Evolutionary conservation across 2,329 filamentous ascomycete genomes (phyloP), one percentile per base, ranked within the genome.

Genomic region (Cercospora sesami): DNA sequence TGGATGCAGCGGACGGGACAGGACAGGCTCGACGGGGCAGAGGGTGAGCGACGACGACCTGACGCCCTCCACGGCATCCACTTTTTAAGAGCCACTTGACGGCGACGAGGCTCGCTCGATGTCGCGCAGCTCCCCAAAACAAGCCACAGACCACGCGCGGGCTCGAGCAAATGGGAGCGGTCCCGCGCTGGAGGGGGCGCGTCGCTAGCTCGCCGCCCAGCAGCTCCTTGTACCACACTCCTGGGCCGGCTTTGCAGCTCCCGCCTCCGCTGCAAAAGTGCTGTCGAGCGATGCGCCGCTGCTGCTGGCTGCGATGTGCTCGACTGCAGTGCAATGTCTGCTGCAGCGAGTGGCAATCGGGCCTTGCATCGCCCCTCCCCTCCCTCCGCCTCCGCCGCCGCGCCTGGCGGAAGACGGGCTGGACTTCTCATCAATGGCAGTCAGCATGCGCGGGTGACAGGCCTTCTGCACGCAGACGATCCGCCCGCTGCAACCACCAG

Each of bases 121-220:
- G 66, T 68, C 61, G 53, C 55, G 61, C 66, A 64, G 57, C 57
- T 45, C 42, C 30, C 61, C 58, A 53, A 33, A 23, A 62, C 59
- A 62, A 45, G 61, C 61, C 66, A 36, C 33, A 45, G 66, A 60
- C 55, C 66, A n/a, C 33, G 23, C 42, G 60, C 61, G n/a, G 45
- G 66, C 61, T 55, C 57, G 66, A 64, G 66, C 66, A 63, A 65
- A 65, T 63, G 60, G 66, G 63, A 68, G 66, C 26, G 31, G 59
- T 58, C 58, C 64, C 64, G 60, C 62, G 18, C 39, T 51, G 51
- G 62, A 31, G 48, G 48, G 28, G 62, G 51, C 51, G 28, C 31
- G 21, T 58, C 26, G 26, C 53, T 30, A 14, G 14, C 53, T 33
- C 53, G 48, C 48, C 48, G 48, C 26, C 48, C 21, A 51, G 45